Evolutionary conservation across 192 early-diverging fungal species (phyloP), one percentile per base, ranked within the genome.

Genomic region (Backusella liffmaniae): DNA sequence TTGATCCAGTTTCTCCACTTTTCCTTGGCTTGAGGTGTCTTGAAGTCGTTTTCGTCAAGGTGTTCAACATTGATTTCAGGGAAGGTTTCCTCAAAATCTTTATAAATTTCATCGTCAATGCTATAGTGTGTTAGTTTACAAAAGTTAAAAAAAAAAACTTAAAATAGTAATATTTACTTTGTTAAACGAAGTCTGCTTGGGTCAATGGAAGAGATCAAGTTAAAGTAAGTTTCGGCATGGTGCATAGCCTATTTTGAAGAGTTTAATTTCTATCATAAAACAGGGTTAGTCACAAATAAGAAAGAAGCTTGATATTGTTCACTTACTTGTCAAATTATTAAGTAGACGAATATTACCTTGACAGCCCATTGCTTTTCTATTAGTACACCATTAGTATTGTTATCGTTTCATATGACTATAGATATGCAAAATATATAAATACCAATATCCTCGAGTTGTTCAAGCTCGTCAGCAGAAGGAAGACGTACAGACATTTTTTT

Each of bases 151-250:
- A 16, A n/a, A 51, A 51, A 51, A 41, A 21, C 5, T 15, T 32
- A 7, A 21, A 4, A 15, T 26, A 13, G 0, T 34, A 35, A 23
- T 67, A 36, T n/a, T 66, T 88, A 92, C 91, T 85, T 87, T 66
- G 95, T 97, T 39, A 98, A 87, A 76, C 88, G 90, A 76, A 98
- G 85, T 74, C 92, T 94, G 46, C 82, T 86, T 56, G 89, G 88
- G 35, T 93, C 94, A 51, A 95, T 82, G 12, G 84, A 66, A 34
- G 86, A 80, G 42, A 98, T 84, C 67, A 98, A 85, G 62, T 92
- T 93, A 85, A 94, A 95, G 83, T 95, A 97, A 18, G 94, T 97
- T 77, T 98, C 97, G 34, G 97, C 95, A 77, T 98, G 95, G 73
- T 96, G 94, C 86, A 95, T 91, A 62, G 96, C 95, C 81, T 83